Evolutionary conservation across 805 yeast genomes (phyloP), one percentile per base, ranked within the genome.

Genomic region (Nakazawaea holstii): DNA sequence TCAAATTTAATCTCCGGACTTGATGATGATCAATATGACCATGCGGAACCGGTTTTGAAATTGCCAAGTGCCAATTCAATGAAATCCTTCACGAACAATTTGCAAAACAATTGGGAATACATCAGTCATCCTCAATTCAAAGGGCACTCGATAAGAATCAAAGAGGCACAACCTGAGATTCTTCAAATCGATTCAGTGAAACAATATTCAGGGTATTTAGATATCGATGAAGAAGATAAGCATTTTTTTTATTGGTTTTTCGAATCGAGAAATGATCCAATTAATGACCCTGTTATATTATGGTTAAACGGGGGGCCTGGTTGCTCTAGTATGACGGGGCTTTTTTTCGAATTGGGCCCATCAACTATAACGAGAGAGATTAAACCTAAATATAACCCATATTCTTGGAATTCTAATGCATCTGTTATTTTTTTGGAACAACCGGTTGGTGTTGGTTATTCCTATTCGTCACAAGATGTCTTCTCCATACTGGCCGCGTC

Each of bases 251-350:
- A 62, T 41, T 68, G 94, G 91, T 84, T 82, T 61, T 90, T 89
- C 57, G 96, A 89, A 67, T 83, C 92, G 50, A 79, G 95, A 72
- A 84, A 83, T 62, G 91, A 87, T 65, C 96, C 96, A 15, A 68
- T 68, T 53, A 86, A 74, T 50, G 96, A 88, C 65, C 96, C 96
- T 1, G 73, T 88, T 37, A 77, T 90, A 43, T 73, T 92, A 55
- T 91, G 97, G 96, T 74, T 89, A 61, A 89, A 89, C 62, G 97
- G 97, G 55, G 96, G 97, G 14, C 96, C 97, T 39, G 97, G 97
- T 4, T 89, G 96, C 68, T 86, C 95, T 11, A 87, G 95, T 9
- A 68, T 87, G 68, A 87, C 95, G 10, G 96, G 96, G 0, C 73
- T 87, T 54, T 84, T 88, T 61, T 87, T 87, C 61, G 96, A 89